Evolutionary conservation across 2,329 filamentous ascomycete species (phyloP).

Genomic region (Pseudodiploospora longispora): DNA sequence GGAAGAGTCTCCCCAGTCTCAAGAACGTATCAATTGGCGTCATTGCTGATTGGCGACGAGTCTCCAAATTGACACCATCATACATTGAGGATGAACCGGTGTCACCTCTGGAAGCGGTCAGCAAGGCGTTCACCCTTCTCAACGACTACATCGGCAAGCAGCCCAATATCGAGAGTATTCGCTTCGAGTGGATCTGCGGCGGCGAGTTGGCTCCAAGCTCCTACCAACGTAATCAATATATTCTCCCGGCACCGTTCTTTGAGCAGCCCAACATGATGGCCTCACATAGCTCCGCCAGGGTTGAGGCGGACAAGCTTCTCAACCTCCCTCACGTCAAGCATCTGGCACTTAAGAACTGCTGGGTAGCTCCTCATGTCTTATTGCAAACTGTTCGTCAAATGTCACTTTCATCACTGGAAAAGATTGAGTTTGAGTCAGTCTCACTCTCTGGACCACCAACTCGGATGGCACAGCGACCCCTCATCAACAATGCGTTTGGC

Average conservation of each 20-base stretch:
- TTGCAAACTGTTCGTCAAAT: constrained; percentile 42
- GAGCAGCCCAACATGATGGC: constrained; percentile 24
- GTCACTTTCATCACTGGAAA: constrained; percentile 37
- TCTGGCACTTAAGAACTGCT: constrained; percentile 61
- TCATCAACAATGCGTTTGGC: constrained; percentile 7
- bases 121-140: constrained; percentile 45
- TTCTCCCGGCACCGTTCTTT: constrained; percentile 54
- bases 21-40: constrained; percentile 49
- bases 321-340: constrained; percentile 48
- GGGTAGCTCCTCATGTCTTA: constrained; percentile 53
- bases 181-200: constrained; percentile 59
- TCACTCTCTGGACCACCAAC: constrained; percentile 48
- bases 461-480: not conserved
- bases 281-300: constrained; percentile 19
- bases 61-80: constrained; percentile 44
- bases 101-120: constrained; percentile 42
- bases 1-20: constrained; percentile 49
- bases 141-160: constrained; percentile 38
- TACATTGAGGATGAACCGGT: constrained; percentile 40
- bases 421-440: constrained; percentile 53
- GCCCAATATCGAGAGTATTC: constrained; percentile 46
- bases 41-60: constrained; percentile 57
- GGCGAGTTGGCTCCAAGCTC: constrained; percentile 58
- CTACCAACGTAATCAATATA: constrained; percentile 51
- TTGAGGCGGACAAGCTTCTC: constrained; percentile 32